Base-by-base conservation (phyloP, 495 filamentous ascomycete genomes). In the Lasiosphaeriaceae sp. region DNA sequence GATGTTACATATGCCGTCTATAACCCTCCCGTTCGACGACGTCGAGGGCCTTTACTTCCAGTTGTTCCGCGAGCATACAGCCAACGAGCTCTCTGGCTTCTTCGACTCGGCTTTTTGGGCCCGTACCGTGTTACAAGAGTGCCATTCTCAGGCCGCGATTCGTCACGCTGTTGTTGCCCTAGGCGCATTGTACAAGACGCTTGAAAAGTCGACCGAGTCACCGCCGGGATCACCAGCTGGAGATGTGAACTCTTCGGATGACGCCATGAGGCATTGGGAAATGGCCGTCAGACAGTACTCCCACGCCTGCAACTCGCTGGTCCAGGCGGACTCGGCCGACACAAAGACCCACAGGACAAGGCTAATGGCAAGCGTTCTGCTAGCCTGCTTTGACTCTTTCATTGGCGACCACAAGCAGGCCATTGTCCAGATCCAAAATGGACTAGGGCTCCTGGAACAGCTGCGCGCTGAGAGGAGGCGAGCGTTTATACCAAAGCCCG, bases 101-200 rank as follows among this genome's bases (percentile, higher is more conserved):
- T 87, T 86, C 50, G 72, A 77, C 50, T 84, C 82, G 3, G 80
- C 78, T 7, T 85, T 87, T 57, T 89, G 84, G 86, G 79, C 72
- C 12, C 72, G 66, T 45, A 74, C 69, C 14, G 74, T 88, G 11
- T 67, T 86, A 34, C 82, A 84, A 63, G 82, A 83, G 57, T 83
- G 81, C 41, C 77, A 83, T 47, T 77, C 77, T 16, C 82, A 87
- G 63, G 74, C 85, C 3, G 75, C 81, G 4, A 83, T 89, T 44
- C 77, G 82, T 21, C 85, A 89, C 66, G 84, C 86, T 8, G 77
- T 87, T 1, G 75, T 87, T 14, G 86, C 85, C 39, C 69, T 89
- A 23, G 82, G 83, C 47, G 81, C 84, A 1, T 69, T 86, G 22
- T 86, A 87, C 56, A 82, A 86, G 60, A 82, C 80, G 2, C 68